Evolutionary conservation across 164 flowering plant genomes (phyloP).

Genomic region (Tetracentron sinense): DNA sequence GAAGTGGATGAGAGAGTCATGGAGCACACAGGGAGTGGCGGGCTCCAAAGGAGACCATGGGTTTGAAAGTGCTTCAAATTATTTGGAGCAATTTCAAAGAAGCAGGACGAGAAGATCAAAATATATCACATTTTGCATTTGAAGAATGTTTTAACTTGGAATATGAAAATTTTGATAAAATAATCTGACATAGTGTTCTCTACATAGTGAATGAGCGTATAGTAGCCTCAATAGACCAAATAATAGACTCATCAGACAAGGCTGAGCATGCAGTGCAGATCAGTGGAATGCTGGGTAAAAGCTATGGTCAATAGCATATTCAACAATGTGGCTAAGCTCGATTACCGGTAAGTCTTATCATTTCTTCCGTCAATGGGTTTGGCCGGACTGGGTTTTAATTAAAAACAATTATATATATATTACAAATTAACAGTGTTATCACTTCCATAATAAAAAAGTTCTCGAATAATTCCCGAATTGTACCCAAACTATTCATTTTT

Average conservation of each 20-base stretch:
- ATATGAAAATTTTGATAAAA: slow-evolving; percentile 66
- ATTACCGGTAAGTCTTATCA: slow-evolving; percentile 38
- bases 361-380: too few relatives aligned
- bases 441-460: too few relatives aligned
- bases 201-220: slow-evolving; percentile 62
- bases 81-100: slow-evolving; percentile 25
- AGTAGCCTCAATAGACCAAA: too few relatives aligned
- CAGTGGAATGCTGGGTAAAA: slow-evolving; percentile 50
- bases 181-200: slow-evolving; percentile 44
- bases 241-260: slow-evolving; percentile 21
- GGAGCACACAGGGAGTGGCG: slow-evolving; percentile 23
- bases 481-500: too few relatives aligned
- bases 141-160: slow-evolving; percentile 71
- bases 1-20: slow-evolving; percentile 38
- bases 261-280: slow-evolving; percentile 43
- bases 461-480: too few relatives aligned
- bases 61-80: slow-evolving; percentile 28
- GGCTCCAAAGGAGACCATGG: too few relatives aligned
- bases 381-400: too few relatives aligned
- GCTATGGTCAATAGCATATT: slow-evolving; percentile 59
- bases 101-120: slow-evolving; percentile 35
- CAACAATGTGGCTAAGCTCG: slow-evolving; percentile 46
- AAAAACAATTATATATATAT: too few relatives aligned
- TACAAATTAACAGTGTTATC: too few relatives aligned
- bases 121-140: slow-evolving; percentile 57